These are phyloP conservation scores for Graphium sp. DNA, from an alignment of 2,329 filamentous ascomycete species.

Conservation along the genomic window DNA sequence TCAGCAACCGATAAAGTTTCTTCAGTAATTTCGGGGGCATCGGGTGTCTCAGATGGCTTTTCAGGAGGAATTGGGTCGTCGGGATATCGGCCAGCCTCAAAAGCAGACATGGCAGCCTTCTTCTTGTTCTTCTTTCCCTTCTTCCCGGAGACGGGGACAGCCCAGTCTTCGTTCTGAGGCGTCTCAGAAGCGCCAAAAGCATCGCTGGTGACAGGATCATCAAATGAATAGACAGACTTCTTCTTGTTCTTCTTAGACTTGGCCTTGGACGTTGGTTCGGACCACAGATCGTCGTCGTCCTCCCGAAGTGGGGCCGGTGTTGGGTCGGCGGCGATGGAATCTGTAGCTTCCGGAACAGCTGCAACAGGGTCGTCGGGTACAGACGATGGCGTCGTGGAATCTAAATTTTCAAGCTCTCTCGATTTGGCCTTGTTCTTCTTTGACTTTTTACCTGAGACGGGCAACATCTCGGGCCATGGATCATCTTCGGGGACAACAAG, in stretches of 20 bases:
- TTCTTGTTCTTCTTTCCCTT: conserved; percentile 6
- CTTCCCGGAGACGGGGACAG: conserved; percentile 2
- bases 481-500: too few species aligned
- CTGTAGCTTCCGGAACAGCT: not conserved
- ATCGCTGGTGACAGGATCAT: not conserved
- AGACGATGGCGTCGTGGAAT: not conserved
- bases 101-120: conserved; percentile 4
- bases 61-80: not conserved
- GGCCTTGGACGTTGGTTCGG: not conserved
- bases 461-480: too few species aligned
- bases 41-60: not conserved
- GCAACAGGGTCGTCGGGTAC: not conserved
- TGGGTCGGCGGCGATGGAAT: not conserved
- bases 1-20: too few species aligned
- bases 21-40: too few species aligned
- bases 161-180: not conserved
- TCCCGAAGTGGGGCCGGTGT: not conserved
- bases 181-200: too few species aligned
- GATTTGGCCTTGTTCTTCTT: conserved; percentile 1
- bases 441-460: too few species aligned
- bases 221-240: conserved; percentile 5
- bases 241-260: conserved; percentile 8
- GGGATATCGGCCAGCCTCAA: not conserved
- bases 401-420: not conserved
- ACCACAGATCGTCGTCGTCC: not conserved